These are phyloP conservation scores for Emericellopsis terricola DNA, from an alignment of 495 filamentous ascomycete genomes.

Conservation along the genomic window DNA sequence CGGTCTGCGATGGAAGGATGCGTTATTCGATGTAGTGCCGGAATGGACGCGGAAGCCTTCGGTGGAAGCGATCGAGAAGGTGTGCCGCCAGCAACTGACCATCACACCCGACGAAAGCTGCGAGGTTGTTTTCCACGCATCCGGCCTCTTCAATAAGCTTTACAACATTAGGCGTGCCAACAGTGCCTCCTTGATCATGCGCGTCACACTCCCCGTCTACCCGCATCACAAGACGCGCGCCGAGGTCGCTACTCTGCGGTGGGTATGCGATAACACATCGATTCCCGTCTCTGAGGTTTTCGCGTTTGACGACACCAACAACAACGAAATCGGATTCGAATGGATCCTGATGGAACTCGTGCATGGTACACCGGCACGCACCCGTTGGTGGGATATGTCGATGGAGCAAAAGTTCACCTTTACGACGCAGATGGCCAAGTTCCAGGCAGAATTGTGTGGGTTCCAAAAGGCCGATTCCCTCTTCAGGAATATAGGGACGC, in stretches of 20 bases:
- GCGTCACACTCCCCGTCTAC: conserved; percentile 25
- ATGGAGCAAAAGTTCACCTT: conserved; percentile 7
- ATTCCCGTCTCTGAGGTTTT: conserved; percentile 27
- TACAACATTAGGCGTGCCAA: conserved; percentile 2
- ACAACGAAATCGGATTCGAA: conserved; percentile 20
- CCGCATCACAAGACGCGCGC: conserved; percentile 24
- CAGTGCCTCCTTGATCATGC: conserved; percentile 11
- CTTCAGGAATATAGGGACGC: conserved; percentile 7
- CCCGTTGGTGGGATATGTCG: conserved; percentile 12
- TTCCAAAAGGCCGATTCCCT: not conserved
- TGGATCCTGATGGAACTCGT: conserved; percentile 10
- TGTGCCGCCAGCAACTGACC: conserved; percentile 5
- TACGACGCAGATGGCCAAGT: conserved; percentile 8
- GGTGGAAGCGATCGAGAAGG: conserved; percentile 4
- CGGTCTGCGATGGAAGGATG: not conserved
- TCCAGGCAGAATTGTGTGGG: no score
- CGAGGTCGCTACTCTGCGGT: conserved; percentile 30
- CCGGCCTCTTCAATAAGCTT: conserved; percentile 10
- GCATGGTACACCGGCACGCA: conserved; percentile 5
- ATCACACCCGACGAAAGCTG: conserved; percentile 4
- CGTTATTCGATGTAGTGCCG: not conserved
- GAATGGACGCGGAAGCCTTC: conserved; percentile 6
- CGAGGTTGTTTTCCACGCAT: conserved; percentile 6
- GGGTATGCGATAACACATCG: conserved; percentile 17
- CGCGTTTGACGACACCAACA: conserved; percentile 16